Percentiles rank a stretch among this genome's conserved stretches.
phyloP scores from a whole-genome alignment of 208 protist species.

The Angomonas ambiguus region DNA sequence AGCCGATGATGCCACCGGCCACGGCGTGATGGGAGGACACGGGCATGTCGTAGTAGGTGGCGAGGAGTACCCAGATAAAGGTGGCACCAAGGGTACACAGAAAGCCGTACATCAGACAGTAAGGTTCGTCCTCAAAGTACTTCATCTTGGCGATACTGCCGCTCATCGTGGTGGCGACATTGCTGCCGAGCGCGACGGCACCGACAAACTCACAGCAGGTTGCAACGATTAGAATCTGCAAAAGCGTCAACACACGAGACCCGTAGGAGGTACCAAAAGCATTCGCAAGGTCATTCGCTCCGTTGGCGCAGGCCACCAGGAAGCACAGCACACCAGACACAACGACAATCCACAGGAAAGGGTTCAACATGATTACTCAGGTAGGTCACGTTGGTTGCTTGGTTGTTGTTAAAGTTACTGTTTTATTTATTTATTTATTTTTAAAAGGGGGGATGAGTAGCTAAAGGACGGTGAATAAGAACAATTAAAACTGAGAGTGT shows the following conservation, averaged over 20 bases:
- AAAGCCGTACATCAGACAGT: constrained; percentile 75
- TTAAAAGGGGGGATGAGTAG: not conserved
- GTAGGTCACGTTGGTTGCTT: not conserved
- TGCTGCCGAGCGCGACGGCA: constrained; percentile 48
- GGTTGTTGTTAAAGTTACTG: not conserved
- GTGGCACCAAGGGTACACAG: constrained; percentile 41
- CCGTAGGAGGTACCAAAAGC: constrained; percentile 85
- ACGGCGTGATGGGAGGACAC: constrained; percentile 65
- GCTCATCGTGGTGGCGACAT: constrained; percentile 57
- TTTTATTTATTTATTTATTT: constrained; percentile 10
- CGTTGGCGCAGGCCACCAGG: constrained; percentile 66
- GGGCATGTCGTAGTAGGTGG: constrained; percentile 37
- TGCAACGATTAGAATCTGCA: constrained; percentile 69
- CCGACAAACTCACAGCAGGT: constrained; percentile 68
- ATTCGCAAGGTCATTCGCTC: constrained; percentile 88
- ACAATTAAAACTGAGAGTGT: constrained; percentile 9
- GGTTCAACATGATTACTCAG: constrained; percentile 27
- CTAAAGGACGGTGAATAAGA: constrained; percentile 7
- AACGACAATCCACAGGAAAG: constrained; percentile 71
- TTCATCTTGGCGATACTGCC: constrained; percentile 48
- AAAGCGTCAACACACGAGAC: constrained; percentile 53
- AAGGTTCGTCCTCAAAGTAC: constrained; percentile 45
- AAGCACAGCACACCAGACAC: constrained; percentile 62
- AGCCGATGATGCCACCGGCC: constrained; percentile 64
- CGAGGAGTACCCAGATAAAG: constrained; percentile 50